Percentiles rank a stretch among this genome's conserved stretches.
These are phyloP conservation scores for Paecilomyces sp. DNA, from an alignment of 2,329 filamentous ascomycete species.

Conservation along the genomic window DNA sequence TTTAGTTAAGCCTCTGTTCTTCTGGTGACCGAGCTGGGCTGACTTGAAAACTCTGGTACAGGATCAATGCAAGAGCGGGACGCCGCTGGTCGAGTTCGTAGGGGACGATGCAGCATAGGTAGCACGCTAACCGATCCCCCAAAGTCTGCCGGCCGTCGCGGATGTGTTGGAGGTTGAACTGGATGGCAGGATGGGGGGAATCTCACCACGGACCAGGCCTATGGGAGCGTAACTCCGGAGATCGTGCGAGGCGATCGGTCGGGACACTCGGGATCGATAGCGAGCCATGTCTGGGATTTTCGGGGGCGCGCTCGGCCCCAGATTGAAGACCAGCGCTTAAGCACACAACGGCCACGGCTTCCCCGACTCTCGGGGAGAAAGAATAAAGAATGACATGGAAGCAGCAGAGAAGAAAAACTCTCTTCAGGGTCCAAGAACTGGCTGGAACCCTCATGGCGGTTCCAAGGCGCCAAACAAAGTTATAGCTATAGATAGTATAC, in stretches of 20 bases:
- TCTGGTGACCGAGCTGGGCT: constrained; percentile 8
- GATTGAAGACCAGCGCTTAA: not conserved
- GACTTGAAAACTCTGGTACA: constrained; percentile 25
- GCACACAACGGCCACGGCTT: not conserved
- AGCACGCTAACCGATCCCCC: no score
- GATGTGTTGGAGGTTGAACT: not conserved
- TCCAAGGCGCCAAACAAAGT: not conserved
- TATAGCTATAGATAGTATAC: not conserved
- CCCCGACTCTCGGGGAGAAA: not conserved
- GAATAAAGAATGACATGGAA: not conserved
- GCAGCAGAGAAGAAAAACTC: not conserved
- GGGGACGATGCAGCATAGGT: constrained; percentile 25
- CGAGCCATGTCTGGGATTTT: not conserved
- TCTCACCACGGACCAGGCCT: not conserved
- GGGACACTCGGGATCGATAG: not conserved
- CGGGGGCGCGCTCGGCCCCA: not conserved
- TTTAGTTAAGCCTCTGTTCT: not conserved
- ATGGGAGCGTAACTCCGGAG: not conserved
- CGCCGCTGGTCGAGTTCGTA: constrained; percentile 66
- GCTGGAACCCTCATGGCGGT: not conserved
- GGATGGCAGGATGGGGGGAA: not conserved
- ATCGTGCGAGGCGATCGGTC: not conserved
- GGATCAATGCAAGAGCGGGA: constrained; percentile 74
- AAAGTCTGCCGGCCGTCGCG: not conserved
- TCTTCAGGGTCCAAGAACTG: not conserved